These are phyloP conservation scores for Heliamphora exappendiculata DNA, from an alignment of 148 eudicot species.

Conservation along the genomic window DNA sequence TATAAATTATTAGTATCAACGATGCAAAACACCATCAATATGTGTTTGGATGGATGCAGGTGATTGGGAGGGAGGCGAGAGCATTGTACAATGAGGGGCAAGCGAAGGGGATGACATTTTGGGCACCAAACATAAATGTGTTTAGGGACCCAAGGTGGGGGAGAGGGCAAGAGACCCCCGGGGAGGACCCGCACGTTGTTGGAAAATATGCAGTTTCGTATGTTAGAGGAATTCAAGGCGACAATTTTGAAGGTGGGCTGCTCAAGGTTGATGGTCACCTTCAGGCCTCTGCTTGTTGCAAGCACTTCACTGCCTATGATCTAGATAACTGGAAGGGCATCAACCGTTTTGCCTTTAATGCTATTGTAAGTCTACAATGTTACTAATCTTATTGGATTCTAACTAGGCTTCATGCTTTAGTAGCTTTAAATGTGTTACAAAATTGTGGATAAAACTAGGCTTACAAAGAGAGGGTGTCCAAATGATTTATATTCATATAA, in stretches of 20 bases:
- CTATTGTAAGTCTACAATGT: slow-evolving; percentile 47
- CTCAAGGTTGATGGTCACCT: slow-evolving; percentile 32
- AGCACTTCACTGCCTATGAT: slow-evolving; percentile 80
- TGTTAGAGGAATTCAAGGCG: slow-evolving; percentile 76
- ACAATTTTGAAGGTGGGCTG: slow-evolving; percentile 42
- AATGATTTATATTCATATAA: no score
- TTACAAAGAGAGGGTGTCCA: no score
- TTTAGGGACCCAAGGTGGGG: slow-evolving; percentile 93
- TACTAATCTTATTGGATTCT: no score
- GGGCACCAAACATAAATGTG: slow-evolving; percentile 88
- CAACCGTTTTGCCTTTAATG: slow-evolving; percentile 61
- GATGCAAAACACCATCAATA: no score
- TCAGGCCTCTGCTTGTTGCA: slow-evolving; percentile 79
- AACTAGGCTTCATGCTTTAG: no score
- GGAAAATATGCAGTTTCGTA: slow-evolving; percentile 55
- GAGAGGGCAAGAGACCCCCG: slow-evolving; percentile 80
- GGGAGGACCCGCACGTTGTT: slow-evolving; percentile 60
- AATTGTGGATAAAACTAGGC: no score
- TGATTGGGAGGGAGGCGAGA: slow-evolving; percentile 70
- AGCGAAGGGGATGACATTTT: slow-evolving; percentile 74
- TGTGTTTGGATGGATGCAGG: no score
- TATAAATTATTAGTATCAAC: no score
- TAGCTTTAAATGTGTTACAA: no score
- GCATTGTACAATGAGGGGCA: slow-evolving; percentile 77
- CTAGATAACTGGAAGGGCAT: slow-evolving; percentile 59